These are phyloP conservation scores for Pythium dissimile DNA, from an alignment of 352 stramenopile genomes.

Conservation along the genomic window DNA sequence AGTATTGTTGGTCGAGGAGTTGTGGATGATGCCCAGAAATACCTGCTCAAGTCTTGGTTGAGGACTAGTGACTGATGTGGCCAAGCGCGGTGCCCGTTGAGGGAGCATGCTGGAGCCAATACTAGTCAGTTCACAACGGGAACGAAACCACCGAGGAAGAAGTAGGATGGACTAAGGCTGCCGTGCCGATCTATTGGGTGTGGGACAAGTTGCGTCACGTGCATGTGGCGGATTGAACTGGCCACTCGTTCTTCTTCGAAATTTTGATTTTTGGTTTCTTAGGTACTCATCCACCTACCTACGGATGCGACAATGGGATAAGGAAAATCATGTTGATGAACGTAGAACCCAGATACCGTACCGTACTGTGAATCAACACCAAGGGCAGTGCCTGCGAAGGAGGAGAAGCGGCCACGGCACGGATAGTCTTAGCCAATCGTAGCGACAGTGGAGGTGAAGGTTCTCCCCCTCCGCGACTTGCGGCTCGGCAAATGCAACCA, in stretches of 20 bases:
- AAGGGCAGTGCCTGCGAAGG: neutral
- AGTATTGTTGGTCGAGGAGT: no score
- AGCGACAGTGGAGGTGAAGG: no score
- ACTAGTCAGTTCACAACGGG: conserved; percentile 9
- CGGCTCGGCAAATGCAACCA: neutral
- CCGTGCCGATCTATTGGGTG: neutral
- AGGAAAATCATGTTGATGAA: neutral
- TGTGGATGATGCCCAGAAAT: no score
- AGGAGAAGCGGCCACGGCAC: neutral
- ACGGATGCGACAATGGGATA: neutral
- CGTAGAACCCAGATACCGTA: neutral
- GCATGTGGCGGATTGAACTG: conserved; percentile 7
- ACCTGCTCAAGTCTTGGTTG: no score
- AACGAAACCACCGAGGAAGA: neutral
- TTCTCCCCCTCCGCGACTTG: neutral
- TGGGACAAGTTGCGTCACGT: neutral
- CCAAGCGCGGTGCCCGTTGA: neutral
- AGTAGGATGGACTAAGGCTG: neutral
- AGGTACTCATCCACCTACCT: neutral
- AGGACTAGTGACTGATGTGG: neutral
- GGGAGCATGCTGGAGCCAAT: neutral
- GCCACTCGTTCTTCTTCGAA: conserved; percentile 11
- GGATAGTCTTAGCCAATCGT: neutral
- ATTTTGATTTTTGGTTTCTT: neutral
- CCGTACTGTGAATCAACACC: no score